Base-by-base conservation (phyloP, 139 green algal genomes). In the Nannochloris sp. region DNA sequence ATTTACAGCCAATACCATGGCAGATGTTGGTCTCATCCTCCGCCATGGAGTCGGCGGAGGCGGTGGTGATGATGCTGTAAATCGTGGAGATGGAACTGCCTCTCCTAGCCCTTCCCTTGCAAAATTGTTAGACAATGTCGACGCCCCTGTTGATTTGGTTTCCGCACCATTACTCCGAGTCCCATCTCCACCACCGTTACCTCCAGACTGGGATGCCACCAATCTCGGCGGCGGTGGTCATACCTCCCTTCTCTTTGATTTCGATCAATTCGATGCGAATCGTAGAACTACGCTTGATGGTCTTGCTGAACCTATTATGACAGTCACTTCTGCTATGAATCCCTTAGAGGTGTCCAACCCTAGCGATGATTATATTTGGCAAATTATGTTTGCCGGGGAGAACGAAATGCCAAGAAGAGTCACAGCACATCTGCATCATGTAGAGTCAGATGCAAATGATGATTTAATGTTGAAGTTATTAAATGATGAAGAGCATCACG, bases 371-470 rank as follows among this genome's bases (percentile, higher is more conserved):
- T 77, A 77, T 31, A 73, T 77, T 57, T 77, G 70, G 70, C 70
- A 77, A 54, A 71, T 77, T 8, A 53, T 77, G 70, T 77, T 77
- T 77, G 70, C 70, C 0, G 70, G 70, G n/a, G 70, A 77, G 45
- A 77, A 77, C 33, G 70, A 77, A 47, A 55, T 77, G 29, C 70
- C 70, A 54, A 77, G 72, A 55, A 61, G 70, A 19, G 70, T 77
- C 7, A 77, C 70, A 7, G 70, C 61, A 63, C 61, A 44, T 59
- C 27, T 60, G 29, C 29, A 42, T 46, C 35, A 46, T 25, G 53
- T 35, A 24, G 13, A 12, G 3, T 38, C 31, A 35, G 7, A 25
- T 32, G 31, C 15, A 29, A 25, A 34, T 35, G 34, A 34, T 38
- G 1, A 9, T 38, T 14, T 24, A 15, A 25, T 27, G 25, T 13